These are phyloP conservation scores for Dillenia suffruticosa DNA, from an alignment of 164 flowering plant species.

Conservation along the genomic window DNA sequence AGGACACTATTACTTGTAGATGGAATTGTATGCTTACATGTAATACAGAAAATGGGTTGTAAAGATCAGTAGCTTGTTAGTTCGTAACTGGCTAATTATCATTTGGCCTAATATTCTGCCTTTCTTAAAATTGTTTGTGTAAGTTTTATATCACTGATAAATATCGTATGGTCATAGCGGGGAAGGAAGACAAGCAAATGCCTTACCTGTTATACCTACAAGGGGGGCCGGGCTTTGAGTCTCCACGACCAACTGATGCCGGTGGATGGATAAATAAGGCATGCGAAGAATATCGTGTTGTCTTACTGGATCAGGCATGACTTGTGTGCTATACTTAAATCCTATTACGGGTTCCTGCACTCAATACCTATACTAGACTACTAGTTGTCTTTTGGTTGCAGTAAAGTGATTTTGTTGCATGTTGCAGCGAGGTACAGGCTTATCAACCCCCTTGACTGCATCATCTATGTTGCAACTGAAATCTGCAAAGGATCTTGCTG, in stretches of 20 bases:
- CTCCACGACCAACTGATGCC: constrained; percentile 82
- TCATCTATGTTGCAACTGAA: constrained; percentile 80
- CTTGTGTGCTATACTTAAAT: constrained; percentile 2
- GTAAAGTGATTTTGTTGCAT: constrained; percentile 22
- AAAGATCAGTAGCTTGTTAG: no score
- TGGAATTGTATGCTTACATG: no score
- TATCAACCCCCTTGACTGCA: constrained; percentile 79
- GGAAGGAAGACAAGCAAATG: constrained; percentile 72
- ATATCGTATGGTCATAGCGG: constrained; percentile 36
- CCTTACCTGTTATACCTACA: constrained; percentile 80
- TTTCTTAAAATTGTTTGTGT: no score
- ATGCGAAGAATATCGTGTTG: constrained; percentile 76
- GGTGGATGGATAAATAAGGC: constrained; percentile 93
- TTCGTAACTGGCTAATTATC: no score
- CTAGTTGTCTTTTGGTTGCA: background rate
- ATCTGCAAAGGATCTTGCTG: constrained; percentile 53
- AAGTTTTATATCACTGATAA: background rate
- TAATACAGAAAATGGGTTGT: no score
- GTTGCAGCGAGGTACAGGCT: constrained; percentile 93
- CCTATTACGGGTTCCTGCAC: background rate
- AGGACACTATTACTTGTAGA: no score
- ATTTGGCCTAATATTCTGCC: no score
- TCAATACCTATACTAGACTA: background rate
- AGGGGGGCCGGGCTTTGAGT: constrained; percentile 98
- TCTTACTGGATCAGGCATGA: constrained; percentile 89